phyloP scores from a whole-genome alignment of 306 rosid species.

The Geum urbanum region DNA sequence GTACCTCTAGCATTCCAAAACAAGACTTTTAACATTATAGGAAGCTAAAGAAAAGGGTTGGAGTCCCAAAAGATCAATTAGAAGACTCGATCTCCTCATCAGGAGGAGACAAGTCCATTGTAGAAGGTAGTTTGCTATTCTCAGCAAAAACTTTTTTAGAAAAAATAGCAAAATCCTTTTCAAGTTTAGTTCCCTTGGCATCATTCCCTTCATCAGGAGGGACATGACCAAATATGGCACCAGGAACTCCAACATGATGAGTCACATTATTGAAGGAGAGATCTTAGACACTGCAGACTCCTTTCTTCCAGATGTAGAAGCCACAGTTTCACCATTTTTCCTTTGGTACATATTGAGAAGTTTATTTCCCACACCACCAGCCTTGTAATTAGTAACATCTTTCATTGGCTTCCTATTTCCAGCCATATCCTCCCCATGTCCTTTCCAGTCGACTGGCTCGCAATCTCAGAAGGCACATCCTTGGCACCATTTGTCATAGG shows the following conservation, averaged over 20 bases:
- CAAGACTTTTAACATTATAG: not conserved
- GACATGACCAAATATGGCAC: not conserved
- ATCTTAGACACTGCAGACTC: too few species aligned
- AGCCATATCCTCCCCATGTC: too few species aligned
- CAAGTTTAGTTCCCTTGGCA: not conserved
- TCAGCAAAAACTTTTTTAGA: not conserved
- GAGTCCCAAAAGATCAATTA: not conserved
- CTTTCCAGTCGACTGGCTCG: too few species aligned
- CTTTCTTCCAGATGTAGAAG: too few species aligned
- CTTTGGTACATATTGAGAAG: not conserved
- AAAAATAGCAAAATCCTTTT: not conserved
- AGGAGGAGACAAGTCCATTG: not conserved
- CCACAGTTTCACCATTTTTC: too few species aligned
- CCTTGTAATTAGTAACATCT: not conserved
- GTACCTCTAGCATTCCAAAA: not conserved
- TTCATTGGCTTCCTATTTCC: not conserved
- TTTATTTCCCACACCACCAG: not conserved
- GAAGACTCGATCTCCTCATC: not conserved
- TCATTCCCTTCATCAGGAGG: not conserved
- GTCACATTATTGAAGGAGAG: not conserved
- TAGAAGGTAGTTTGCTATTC: not conserved
- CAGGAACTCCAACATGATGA: not conserved
- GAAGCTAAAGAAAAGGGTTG: not conserved
- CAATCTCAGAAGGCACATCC: too few species aligned
- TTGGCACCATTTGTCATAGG: too few species aligned